Evolutionary conservation across 129 eudicot species (phyloP), one percentile per base, ranked within the genome.

Genomic region (Oenanthe sinensis): DNA sequence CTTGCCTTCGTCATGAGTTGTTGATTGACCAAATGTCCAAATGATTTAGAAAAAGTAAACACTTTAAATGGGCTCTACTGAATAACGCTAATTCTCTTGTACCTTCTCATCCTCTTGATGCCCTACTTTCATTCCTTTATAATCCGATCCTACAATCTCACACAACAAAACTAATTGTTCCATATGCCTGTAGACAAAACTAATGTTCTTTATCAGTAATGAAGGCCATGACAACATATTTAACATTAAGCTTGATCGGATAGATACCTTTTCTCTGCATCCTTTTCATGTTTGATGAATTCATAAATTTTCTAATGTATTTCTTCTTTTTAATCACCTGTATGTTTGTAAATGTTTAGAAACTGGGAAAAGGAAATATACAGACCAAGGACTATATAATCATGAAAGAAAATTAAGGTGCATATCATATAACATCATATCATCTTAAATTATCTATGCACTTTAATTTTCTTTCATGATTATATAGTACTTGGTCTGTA

Each of bases 131-230:
- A n/a, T n/a, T n/a, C n/a, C n/a, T n/a, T n/a, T n/a, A n/a, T n/a
- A n/a, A n/a, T n/a, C n/a, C n/a, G n/a, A n/a, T n/a, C n/a, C n/a
- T n/a, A n/a, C n/a, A n/a, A n/a, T n/a, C n/a, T n/a, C n/a, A n/a
- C n/a, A n/a, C n/a, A n/a, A n/a, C n/a, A n/a, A n/a, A n/a, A n/a
- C n/a, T n/a, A n/a, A n/a, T n/a, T n/a, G n/a, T n/a, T n/a, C 79
- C 79, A 50, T 12, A 14, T 76, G 37, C 67, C 79, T 76, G 79
- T 45, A 76, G 40, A 52, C 16, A 19, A 52, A 76, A 16, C 47
- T 17, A 24, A 39, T 30, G 79, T 76, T 75, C 63, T n/a, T 50
- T 50, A 50, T 76, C 69, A 19, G 28, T 8, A 22, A 60, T 19
- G 37, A 36, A 76, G 22, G 69, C 40, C 33, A 36, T 49, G 2